Base-by-base conservation (phyloP, 164 flowering plant genomes). In the Echeveria elegans region DNA sequence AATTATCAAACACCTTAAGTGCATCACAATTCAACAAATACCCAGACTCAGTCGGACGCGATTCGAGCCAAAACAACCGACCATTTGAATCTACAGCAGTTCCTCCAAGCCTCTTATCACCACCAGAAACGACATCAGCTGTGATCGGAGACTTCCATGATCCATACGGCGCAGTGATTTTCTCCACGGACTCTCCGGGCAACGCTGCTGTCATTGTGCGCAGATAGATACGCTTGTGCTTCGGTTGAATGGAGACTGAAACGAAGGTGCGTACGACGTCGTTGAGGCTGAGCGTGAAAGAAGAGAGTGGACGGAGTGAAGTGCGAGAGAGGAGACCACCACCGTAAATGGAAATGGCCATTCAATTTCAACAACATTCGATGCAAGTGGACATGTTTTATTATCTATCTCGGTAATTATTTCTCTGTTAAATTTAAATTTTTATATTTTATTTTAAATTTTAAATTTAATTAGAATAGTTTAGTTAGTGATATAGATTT, bases 131-230 rank as follows among this genome's bases (percentile, higher is more conserved):
- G 23, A 83, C 79, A 68, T 89, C 96, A 34, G 98, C 89, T 26
- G 93, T 88, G 81, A 94, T 86, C 11, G 96, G 96, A 2, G 98
- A 94, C 71, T 83, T 89, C 98, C 98, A 94, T 4, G 96, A 83
- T 38, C 98, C 98, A 65, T 84, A 94, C 0, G 93, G 93, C 66
- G 97, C 88, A 0, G 77, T 80, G 41, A 74, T 30, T 69, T 79
- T 86, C 64, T 77, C 75, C 21, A 53, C 29, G 30, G n/a, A n/a
- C n/a, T 43, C 45, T n/a, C 67, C 53, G 32, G 70, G 8, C 24
- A 68, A 32, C 6, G 72, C 29, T 6, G 79, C 65, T 29, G 83
- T 72, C 83, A 80, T 80, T 8, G 30, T 24, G n/a, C 4, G 59
- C 2, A 9, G 59, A 24, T 26, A 23, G 24, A 9, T 8, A 11